Base-by-base conservation (phyloP, 164 flowering plant genomes). In the Vitis amurensis region DNA sequence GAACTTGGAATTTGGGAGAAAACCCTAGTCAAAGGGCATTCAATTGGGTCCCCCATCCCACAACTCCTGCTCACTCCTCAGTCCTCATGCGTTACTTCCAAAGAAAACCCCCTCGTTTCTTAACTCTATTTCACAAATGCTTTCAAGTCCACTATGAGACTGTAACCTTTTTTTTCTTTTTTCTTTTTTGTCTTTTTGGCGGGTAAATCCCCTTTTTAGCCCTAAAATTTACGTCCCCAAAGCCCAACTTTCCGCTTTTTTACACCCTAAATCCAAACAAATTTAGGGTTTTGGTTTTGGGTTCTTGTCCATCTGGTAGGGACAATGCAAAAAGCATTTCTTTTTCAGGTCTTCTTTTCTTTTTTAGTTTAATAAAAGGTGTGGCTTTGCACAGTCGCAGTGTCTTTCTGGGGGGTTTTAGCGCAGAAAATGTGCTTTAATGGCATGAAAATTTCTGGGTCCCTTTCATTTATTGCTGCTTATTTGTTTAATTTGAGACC, bases 71-170 rank as follows among this genome's bases (percentile, higher is more conserved):
- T 37, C 44, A 37, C 6, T 37, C 44, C 44, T 37, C 44, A 37
- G 6, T 37, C 8, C 44, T 2, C 44, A 37, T 37, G 44, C 44
- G 44, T 37, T 37, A 37, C 44, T 37, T 37, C 44, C 44, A 37
- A 37, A 37, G 44, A 37, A 37, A 37, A 37, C 44, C 44, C 44
- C 7, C 44, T 37, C 44, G 5, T 37, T 37, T 37, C 44, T 37
- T 37, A 74, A 80, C 76, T 67, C 16, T 29, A 77, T 77, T 80
- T 74, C 53, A 80, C 72, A 69, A 63, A 68, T 30, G 60, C 59
- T 73, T 70, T 75, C 61, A 71, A 75, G 75, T 81, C 81, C 84
- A 64, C 81, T 3, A 73, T 31, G 69, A 64, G 62, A 60, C 44
- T 61, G 27, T 49, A 15, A 61, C 59, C 68, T 59, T 71, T 68